Evolutionary conservation across 345 rosid genomes (phyloP).

Genomic region (Mallotus nudiflorus): DNA sequence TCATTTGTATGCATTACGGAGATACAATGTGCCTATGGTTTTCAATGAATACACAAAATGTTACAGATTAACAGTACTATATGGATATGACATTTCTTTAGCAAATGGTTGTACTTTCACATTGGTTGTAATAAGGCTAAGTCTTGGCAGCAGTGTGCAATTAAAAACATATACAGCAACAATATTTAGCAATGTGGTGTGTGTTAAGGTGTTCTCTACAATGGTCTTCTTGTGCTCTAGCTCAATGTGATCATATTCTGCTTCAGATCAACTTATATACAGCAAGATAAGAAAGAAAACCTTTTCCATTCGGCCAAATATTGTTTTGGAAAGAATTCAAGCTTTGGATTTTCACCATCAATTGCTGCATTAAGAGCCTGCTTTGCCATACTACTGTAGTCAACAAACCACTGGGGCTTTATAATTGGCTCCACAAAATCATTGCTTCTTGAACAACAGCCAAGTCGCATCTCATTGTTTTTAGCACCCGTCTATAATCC

Average conservation of each 20-base stretch:
- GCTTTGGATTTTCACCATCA: slow-evolving; percentile 52
- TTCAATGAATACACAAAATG: neutral
- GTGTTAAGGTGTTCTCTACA: neutral
- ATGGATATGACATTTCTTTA: no score
- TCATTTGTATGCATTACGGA: neutral
- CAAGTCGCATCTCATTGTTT: slow-evolving; percentile 93
- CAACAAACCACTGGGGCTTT: slow-evolving; percentile 94
- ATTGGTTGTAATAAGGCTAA: no score
- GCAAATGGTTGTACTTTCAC: neutral
- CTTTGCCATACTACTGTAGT: slow-evolving; percentile 65
- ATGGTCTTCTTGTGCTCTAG: neutral
- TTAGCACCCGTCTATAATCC: slow-evolving; percentile 72
- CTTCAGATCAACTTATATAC: neutral
- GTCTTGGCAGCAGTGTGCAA: neutral
- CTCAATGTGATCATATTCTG: neutral
- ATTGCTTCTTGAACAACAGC: slow-evolving; percentile 72
- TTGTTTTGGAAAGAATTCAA: slow-evolving; percentile 86
- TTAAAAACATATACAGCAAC: neutral
- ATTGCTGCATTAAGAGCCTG: slow-evolving; percentile 77
- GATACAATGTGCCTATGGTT: neutral
- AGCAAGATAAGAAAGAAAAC: slow-evolving; percentile 35
- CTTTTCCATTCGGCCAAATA: slow-evolving; percentile 93
- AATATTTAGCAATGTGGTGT: neutral
- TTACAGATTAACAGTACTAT: neutral
- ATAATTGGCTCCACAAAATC: slow-evolving; percentile 90